Percentiles rank a stretch among this genome's conserved stretches.
Evolutionary conservation across 768 basidiomycete species (phyloP).

Genomic region (Lepiota subincarnata): DNA sequence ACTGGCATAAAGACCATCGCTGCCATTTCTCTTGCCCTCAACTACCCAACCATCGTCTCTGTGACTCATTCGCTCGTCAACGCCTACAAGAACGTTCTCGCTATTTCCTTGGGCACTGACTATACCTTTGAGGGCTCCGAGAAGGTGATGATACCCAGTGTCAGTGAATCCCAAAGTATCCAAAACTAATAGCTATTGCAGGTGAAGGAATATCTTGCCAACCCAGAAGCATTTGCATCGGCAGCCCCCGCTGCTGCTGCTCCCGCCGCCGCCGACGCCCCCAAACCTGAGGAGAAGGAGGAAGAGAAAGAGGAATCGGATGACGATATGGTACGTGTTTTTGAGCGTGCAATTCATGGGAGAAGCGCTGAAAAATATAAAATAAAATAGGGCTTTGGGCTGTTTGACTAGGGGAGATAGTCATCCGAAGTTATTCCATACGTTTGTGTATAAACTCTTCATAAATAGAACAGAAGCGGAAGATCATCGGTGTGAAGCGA

Average conservation of each 20-base stretch:
- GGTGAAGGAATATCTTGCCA: constrained; percentile 96
- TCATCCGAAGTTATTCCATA: constrained; percentile 17
- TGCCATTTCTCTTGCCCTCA: constrained; percentile 89
- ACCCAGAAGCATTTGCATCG: constrained; percentile 95
- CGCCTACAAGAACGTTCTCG: constrained; percentile 97
- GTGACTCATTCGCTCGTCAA: constrained; percentile 95
- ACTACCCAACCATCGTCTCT: constrained; percentile 95
- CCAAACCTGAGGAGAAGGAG: constrained; percentile 66
- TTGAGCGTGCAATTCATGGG: neutral
- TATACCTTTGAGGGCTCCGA: constrained; percentile 92
- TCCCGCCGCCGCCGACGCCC: constrained; percentile 52
- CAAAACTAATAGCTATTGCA: constrained; percentile 29
- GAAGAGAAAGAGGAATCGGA: constrained; percentile 86
- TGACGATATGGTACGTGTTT: constrained; percentile 74
- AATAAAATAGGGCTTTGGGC: constrained; percentile 75
- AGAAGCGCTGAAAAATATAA: constrained; percentile 11
- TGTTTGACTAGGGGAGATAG: constrained; percentile 68
- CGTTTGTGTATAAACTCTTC: neutral
- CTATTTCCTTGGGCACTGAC: constrained; percentile 84
- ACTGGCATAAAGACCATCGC: constrained; percentile 94
- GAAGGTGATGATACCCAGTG: constrained; percentile 56
- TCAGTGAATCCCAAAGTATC: neutral
- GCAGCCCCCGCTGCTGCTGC: constrained; percentile 63
- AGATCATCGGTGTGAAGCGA: constrained; percentile 1
- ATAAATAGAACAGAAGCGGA: neutral